phyloP scores from a whole-genome alignment of 1,284 basidiomycete genomes.

The Ceratobasidium sp. region DNA sequence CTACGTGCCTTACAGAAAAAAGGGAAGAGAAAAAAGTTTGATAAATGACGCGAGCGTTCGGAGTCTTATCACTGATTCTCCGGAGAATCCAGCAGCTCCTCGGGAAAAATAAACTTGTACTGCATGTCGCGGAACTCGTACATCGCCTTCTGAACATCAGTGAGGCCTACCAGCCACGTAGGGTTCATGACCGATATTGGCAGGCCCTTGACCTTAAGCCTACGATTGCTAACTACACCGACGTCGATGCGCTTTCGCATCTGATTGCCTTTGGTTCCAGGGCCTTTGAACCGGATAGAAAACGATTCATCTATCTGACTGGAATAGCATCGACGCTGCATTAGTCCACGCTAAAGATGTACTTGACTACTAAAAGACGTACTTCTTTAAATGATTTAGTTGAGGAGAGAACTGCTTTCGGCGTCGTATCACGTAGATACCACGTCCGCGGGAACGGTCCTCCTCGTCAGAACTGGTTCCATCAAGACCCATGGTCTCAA shows the following conservation, averaged over 20 bases:
- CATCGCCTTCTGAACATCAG: not conserved
- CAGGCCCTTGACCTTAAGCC: not conserved
- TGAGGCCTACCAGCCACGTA: not conserved
- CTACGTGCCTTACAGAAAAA: too few relatives aligned
- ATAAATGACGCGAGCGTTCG: too few relatives aligned
- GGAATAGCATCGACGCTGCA: not conserved
- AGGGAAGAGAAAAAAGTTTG: too few relatives aligned
- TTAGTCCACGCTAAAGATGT: not conserved
- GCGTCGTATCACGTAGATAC: not conserved
- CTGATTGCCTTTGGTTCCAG: not conserved
- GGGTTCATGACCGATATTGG: not conserved
- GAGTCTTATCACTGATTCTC: too few relatives aligned
- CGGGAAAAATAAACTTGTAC: slow-evolving; percentile 1
- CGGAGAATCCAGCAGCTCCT: not conserved
- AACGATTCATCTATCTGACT: not conserved
- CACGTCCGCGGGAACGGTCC: not conserved
- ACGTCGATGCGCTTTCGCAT: not conserved
- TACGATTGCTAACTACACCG: not conserved
- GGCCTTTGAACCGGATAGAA: not conserved
- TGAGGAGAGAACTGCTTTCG: not conserved
- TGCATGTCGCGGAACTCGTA: not conserved
- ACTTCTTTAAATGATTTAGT: not conserved
- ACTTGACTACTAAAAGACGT: not conserved
- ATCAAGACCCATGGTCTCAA: not conserved
- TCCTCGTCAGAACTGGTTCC: slow-evolving; percentile 11